Evolutionary conservation across 2,329 filamentous ascomycete genomes (phyloP), one percentile per base, ranked within the genome.

Genomic region (Cryphonectria radicalis): DNA sequence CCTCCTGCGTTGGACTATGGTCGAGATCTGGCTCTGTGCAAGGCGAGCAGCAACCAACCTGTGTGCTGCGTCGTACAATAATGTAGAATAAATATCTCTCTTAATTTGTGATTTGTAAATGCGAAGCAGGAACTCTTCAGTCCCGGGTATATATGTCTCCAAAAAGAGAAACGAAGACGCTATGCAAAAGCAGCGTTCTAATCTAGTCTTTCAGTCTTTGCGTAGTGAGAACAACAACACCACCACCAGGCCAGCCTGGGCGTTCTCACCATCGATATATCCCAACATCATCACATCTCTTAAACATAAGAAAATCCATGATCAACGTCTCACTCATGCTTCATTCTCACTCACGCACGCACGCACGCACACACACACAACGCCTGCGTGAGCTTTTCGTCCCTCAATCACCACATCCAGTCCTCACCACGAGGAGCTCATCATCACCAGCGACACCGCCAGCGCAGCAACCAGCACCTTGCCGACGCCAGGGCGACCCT

Each of bases 401-500:
- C n/a, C 69, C 55, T 42, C n/a, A 2, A 25, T 32, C 35, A 50
- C 43, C 43, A 40, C 43, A 11, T 25, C 8, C 17, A 19, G 32
- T 22, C n/a, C 60, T 42, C 40, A 55, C 19, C 32, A 59, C 35
- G 25, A 46, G 7, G 14, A 3, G 25, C 40, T n/a, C 40, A 72
- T 68, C 17, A 71, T 19, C n/a, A 50, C 71, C 66, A 71, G 53
- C 22, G 71, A 67, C 42, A 70, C 70, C 63, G 65, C 46, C 28
- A 63, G 14, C 63, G 62, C 68, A 22, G 68, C 65, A 22, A 50
- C 40, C 19, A 73, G 32, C 6, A 73, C 70, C 70, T 66, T 73
- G n/a, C 65, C 57, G 7, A 50, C 28, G 2, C 57, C 63, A 17
- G 50, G 68, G 17, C 25, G 40, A 19, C 65, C 43, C 13, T 37